A percentile compares a stretch with the other conserved stretches of the same genome.
These are phyloP conservation scores for Phlebiopsis flavidoalba DNA, from an alignment of 768 basidiomycete species.

Conservation along the genomic window DNA sequence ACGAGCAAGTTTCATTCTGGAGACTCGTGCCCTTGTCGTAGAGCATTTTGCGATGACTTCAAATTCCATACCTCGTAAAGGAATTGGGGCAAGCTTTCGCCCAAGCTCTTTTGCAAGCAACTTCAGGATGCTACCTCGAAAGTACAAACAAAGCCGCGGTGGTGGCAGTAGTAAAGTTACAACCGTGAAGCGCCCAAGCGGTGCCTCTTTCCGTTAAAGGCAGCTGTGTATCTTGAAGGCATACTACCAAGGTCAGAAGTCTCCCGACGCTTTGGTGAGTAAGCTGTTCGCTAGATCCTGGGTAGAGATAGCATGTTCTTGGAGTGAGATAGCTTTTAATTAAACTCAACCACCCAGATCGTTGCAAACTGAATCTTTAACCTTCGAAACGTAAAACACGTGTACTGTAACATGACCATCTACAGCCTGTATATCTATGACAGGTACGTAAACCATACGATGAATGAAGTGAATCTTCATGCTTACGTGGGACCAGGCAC, in stretches of 20 bases:
- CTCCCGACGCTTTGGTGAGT: not conserved
- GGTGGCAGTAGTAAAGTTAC: not conserved
- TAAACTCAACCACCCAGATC: not conserved
- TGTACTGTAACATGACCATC: conserved; percentile 61
- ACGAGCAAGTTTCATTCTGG: conserved; percentile 82
- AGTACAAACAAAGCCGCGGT: not conserved
- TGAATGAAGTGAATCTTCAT: not conserved
- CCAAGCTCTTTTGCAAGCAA: not conserved
- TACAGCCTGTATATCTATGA: conserved; percentile 93
- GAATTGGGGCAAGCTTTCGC: not conserved
- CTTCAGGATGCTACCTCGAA: not conserved
- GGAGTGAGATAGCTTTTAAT: not conserved
- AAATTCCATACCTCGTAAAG: conserved; percentile 59
- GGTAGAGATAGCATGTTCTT: not conserved
- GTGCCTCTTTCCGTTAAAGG: not conserved
- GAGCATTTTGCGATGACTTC: conserved; percentile 76
- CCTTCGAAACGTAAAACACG: not conserved
- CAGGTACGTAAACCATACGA: conserved; percentile 42
- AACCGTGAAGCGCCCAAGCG: not conserved
- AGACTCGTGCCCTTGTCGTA: conserved; percentile 79
- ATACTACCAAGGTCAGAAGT: not conserved
- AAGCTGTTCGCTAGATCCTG: not conserved
- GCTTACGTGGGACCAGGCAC: conserved; percentile 47
- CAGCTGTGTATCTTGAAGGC: conserved; percentile 1
- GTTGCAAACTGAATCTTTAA: not conserved